Base-by-base conservation (phyloP, 75 land plant genomes). In the Larix kaempferi region DNA sequence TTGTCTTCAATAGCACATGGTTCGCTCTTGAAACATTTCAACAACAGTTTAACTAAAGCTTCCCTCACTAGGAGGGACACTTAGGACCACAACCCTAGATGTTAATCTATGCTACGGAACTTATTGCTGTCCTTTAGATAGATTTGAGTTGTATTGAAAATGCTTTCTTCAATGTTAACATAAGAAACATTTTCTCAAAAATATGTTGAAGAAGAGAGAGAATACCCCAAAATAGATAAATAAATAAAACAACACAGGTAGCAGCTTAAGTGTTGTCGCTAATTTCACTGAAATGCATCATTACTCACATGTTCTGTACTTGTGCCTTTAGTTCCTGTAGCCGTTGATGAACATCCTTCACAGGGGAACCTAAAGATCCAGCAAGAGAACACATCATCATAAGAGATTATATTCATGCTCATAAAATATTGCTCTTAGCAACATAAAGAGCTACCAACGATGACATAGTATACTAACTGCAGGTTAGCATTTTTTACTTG, bases 301-400 rank as follows among this genome's bases (percentile, higher is more conserved):
- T 44, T 16, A 69, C 72, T 69, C 39, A 69, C 72, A 69, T 69
- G 72, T 69, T 62, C 21, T 74, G 55, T 61, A 82, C 81, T 76
- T 82, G 85, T 17, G 26, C 59, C 76, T 61, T 62, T 19, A 84
- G 69, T 56, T 81, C 78, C 75, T 82, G 58, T 10, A 84, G 79
- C 27, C 65, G 84, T 52, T 82, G 65, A 61, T 83, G 71, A 54
- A 49, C 66, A 62, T 44, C 56, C 78, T 64, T 66, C 16, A 64
- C 5, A 49, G 76, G 22, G 15, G 72, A 21, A 6, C 72, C 72
- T 69, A 69, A 21, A 44, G 52, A 44, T 44, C 52, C 52, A 44
- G 8, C 3, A 41, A 69, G 3, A 69, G 23, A 69, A 69, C 8
- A 69, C 10, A 41, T 39, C 39, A 8, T 8, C n/a, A 19, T 67